A percentile compares a stretch with the other conserved stretches of the same genome.
Evolutionary conservation across 495 filamentous ascomycete genomes (phyloP).

Genomic region (Bathelium albidoporum): DNA sequence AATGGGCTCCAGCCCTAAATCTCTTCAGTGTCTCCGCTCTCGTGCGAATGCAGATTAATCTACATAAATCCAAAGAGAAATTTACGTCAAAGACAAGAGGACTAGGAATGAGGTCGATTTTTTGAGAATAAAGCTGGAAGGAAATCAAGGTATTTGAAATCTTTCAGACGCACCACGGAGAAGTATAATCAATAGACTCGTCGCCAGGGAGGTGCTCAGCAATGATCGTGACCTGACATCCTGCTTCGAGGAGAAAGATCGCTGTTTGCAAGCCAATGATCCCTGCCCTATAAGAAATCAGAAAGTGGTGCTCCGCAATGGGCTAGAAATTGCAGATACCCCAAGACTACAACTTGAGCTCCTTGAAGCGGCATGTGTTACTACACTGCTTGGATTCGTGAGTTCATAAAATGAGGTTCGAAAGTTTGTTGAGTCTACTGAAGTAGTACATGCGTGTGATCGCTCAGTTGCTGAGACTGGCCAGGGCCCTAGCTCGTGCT

Average conservation of each 20-base stretch:
- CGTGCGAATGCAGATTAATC: too few species aligned
- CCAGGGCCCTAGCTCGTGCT: too few species aligned
- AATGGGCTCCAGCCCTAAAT: slow-evolving; percentile 34
- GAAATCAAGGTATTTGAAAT: not conserved
- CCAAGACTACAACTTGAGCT: too few species aligned
- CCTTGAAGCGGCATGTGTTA: too few species aligned
- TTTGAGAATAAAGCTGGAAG: not conserved
- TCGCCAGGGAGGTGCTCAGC: slow-evolving; percentile 36
- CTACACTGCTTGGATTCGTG: too few species aligned
- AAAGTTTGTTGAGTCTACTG: too few species aligned
- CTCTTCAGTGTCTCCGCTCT: not conserved
- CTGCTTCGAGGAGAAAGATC: slow-evolving; percentile 32
- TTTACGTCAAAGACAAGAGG: too few species aligned
- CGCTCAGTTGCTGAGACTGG: too few species aligned
- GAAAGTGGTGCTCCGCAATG: not conserved
- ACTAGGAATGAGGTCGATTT: not conserved
- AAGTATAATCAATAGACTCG: slow-evolving; percentile 30
- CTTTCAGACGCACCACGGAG: slow-evolving; percentile 24
- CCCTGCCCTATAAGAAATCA: slow-evolving; percentile 27
- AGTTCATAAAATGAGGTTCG: too few species aligned
- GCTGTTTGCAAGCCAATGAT: slow-evolving; percentile 42
- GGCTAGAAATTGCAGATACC: too few species aligned
- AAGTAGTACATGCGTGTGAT: too few species aligned
- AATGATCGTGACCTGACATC: slow-evolving; percentile 35
- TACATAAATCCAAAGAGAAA: too few species aligned